Evolutionary conservation across 2,329 filamentous ascomycete genomes (phyloP), one percentile per base, ranked within the genome.

Genomic region (Diaporthe sp.): DNA sequence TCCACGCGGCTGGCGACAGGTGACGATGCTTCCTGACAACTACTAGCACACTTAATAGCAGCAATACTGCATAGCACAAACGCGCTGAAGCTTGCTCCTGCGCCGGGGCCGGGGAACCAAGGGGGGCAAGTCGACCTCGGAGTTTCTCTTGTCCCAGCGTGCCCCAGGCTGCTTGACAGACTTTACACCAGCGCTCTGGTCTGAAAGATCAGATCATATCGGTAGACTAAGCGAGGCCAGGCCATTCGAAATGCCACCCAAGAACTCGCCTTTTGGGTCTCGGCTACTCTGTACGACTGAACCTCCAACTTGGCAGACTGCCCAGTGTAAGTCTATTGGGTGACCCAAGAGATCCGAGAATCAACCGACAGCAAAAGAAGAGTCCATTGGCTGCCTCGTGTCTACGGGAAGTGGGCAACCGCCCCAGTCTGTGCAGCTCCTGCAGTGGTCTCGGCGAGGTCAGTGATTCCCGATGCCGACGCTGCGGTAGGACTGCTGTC

Each of bases 61-160:
- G 31, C 4, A 31, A 39, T 61, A 19, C 39, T 65, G 34, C 60
- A 44, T n/a, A 42, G 37, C n/a, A 44, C 60, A 62, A 44, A 12
- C 37, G n/a, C 37, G 37, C 37, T n/a, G 13, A 34, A 17, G 62
- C 42, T 34, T 53, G 62, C 31, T 51, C 62, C n/a, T 51, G 31
- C 31, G 53, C 28, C 31, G 44, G 22, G 22, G 46, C 46, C 31
- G 65, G 31, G 46, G 65, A 28, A 25, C 31, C 31, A 39, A 22
- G 46, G 46, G 46, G 65, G 34, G 3, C 46, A 68, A 4, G 65
- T 68, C 65, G 22, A 68, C n/a, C 49, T 70, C 65, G 65, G 65
- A 70, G 65, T 70, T 70, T 55, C 65, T 70, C 49, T 70, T 70
- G 49, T 70, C 55, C 65, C 65, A 70, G n/a, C 22, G 25, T 42